Conservation (phyloP, 2,329 filamentous ascomycete genomes). For the Fusarium tanahbumbuense region DNA sequence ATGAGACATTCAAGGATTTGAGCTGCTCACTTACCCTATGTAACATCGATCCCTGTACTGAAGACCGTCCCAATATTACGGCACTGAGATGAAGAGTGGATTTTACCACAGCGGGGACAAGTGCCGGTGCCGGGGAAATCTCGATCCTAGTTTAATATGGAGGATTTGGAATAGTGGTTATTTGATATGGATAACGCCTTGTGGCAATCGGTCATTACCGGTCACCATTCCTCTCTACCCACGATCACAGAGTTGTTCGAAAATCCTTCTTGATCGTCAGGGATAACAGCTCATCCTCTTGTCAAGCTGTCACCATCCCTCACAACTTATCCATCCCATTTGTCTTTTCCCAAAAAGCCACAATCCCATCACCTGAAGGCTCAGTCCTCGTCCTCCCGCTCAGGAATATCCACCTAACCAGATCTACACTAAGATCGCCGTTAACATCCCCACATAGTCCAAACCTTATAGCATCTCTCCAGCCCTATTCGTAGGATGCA, state of each 20-base stretch:
- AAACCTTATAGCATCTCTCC: neutral
- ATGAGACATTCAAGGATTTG: conserved; percentile 1
- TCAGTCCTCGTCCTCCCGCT: neutral
- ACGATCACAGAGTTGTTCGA: neutral
- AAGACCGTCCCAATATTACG: neutral
- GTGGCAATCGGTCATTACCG: neutral
- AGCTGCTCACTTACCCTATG: neutral
- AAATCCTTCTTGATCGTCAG: neutral
- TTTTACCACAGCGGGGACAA: neutral
- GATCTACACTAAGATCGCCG: conserved; percentile 3
- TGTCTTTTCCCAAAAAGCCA: neutral
- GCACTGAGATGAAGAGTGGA: neutral
- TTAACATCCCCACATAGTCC: neutral
- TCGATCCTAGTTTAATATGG: neutral
- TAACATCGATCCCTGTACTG: neutral
- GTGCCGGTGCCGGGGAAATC: neutral
- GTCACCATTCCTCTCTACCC: neutral
- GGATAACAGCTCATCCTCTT: neutral
- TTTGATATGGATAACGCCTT: neutral
- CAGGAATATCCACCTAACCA: neutral
- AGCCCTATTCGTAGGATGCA: neutral
- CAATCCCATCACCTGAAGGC: neutral
- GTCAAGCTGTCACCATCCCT: neutral
- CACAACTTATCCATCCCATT: neutral
- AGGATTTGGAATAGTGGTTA: neutral